Evolutionary conservation across 345 rosid species (phyloP), one percentile per base, ranked within the genome.

Genomic region (Bruguiera parviflora): DNA sequence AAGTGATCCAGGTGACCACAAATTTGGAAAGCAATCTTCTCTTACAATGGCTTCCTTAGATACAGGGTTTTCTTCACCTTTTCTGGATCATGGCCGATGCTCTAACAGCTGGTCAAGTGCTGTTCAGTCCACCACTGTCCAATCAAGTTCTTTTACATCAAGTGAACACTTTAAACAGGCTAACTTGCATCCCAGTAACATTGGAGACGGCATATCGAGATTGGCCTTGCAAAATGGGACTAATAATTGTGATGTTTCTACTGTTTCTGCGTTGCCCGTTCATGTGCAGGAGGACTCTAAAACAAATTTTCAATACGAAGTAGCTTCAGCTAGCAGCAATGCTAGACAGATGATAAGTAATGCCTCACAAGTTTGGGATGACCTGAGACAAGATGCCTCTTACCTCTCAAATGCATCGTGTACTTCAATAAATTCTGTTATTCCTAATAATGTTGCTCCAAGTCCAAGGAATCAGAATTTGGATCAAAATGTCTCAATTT

Each of bases 21-120:
- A 79, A 22, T 72, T 65, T 49, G 70, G 78, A 51, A 81, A 71
- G 22, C 79, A 81, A 31, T 61, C 80, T 58, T 77, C 90, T 64
- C 74, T 85, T 57, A 9, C 79, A 9, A 66, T 60, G 56, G 70
- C 76, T 32, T 47, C 77, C 2, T 68, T 77, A 61, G 77, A 75
- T 67, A 53, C 78, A 13, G 76, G 74, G 53, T 73, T 71, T 63
- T 61, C 85, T 61, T 63, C 87, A 32, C 65, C 74, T 81, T 63
- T 77, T 58, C 65, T 76, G 25, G 81, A 84, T 70, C 83, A 74
- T 9, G 63, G 73, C 66, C 81, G 77, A 81, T 76, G 78, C 65
- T 71, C 71, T 63, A 90, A 80, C 35, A 83, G 69, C 72, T 87
- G 90, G 92, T 73, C 88, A 58, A 80, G 73, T 47, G 69, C 82